Conservation (phyloP, 345 rosid genomes). For the Eucalyptus cloeziana region DNA sequence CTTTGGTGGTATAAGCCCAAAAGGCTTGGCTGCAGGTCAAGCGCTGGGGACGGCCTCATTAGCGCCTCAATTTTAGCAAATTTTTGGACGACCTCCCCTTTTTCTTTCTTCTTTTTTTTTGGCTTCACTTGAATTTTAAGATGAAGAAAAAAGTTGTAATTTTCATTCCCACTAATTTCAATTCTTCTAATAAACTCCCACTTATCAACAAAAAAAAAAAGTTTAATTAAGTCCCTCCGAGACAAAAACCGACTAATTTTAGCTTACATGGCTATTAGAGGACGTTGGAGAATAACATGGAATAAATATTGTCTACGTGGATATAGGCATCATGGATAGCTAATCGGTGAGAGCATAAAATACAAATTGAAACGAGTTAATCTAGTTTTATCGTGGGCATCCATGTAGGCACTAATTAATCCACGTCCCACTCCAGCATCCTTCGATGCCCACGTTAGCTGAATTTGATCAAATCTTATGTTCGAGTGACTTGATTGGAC, state of each 20-base stretch:
- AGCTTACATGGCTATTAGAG: background rate
- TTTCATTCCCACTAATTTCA: background rate
- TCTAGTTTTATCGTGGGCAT: background rate
- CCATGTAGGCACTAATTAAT: background rate
- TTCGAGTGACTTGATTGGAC: background rate
- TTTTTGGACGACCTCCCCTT: background rate
- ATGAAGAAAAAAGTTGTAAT: background rate
- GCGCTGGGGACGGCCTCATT: background rate
- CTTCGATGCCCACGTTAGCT: background rate
- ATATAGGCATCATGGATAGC: background rate
- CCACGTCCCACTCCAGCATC: background rate
- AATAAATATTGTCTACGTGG: background rate
- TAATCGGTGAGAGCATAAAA: background rate
- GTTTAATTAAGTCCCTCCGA: background rate
- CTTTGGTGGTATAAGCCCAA: background rate
- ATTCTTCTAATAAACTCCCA: background rate
- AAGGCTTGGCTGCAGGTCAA: background rate
- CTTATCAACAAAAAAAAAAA: background rate
- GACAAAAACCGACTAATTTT: background rate
- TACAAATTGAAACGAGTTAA: background rate
- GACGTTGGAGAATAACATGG: background rate
- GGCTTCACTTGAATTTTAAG: background rate
- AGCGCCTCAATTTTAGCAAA: background rate
- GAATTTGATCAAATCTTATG: background rate
- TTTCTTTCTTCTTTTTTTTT: background rate